These are phyloP conservation scores for Cryphonectria carpinicola DNA, from an alignment of 2,329 filamentous ascomycete species.

Conservation along the genomic window DNA sequence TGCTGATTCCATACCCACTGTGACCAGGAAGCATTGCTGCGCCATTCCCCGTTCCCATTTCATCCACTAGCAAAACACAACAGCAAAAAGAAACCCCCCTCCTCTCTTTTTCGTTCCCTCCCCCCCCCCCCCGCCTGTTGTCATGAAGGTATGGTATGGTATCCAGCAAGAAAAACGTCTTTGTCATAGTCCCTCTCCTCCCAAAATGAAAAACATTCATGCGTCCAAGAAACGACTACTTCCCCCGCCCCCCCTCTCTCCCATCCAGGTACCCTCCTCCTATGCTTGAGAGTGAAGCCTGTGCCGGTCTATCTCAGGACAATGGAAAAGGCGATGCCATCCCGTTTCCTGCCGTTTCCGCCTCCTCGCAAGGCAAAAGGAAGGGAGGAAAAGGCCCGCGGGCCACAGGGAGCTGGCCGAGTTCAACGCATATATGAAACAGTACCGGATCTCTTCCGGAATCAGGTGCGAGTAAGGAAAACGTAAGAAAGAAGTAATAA, in stretches of 20 bases:
- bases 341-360: constrained; percentile 5
- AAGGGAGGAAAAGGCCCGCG: not conserved
- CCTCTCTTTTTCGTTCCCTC: not conserved
- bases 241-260: not conserved
- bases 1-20: not conserved
- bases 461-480: constrained; percentile 13
- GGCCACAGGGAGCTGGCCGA: not conserved
- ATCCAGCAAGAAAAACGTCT: not conserved
- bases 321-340: constrained; percentile 8
- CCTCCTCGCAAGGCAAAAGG: constrained; percentile 4
- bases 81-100: not conserved
- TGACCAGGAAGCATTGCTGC: not conserved
- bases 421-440: not conserved
- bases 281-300: not conserved
- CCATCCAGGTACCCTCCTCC: not conserved
- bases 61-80: not conserved
- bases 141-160: constrained; percentile 1
- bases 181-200: not conserved
- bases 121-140: not conserved
- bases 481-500: constrained; percentile 2
- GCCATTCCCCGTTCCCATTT: not conserved
- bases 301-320: constrained; percentile 9
- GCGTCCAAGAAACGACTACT: not conserved
- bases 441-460: constrained; percentile 7
- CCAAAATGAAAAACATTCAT: not conserved